Evolutionary conservation across 176 grass and related monocot species (phyloP), one percentile per base, ranked within the genome.

Genomic region (Juncus inflexus): DNA sequence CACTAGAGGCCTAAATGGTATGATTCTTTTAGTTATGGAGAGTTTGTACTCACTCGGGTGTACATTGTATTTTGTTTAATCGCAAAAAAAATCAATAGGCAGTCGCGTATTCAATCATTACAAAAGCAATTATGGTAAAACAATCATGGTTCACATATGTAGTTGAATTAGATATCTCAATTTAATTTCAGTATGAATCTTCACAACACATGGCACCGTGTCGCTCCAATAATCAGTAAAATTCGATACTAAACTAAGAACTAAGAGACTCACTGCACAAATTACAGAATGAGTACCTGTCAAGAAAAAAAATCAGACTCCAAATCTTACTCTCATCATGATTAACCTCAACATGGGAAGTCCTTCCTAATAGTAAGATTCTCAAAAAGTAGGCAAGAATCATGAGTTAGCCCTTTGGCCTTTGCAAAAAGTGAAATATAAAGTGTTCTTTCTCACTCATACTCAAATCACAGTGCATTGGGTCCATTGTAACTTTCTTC

Each of bases 361-460:
- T 71, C 68, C 73, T 64, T 57, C 43, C 59, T 65, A 64, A 75
- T 59, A 75, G 72, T 65, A 65, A 75, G 72, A 75, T 75, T 75
- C 72, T 52, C 72, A 56, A 43, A 65, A 65, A 64, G 59, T 76
- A 63, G 65, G 43, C 60, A 53, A 15, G 63, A 76, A 65, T 62
- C 68, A 71, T 71, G 68, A 35, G 16, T 60, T 11, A 60, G 9
- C 54, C 52, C 68, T 71, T 71, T 71, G 68, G 53, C 68, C 68
- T 71, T 71, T 71, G 68, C 68, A 71, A 71, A 28, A 60, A 71
- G 68, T 71, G 53, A 71, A 35, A 60, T 59, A 52, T 9, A 71
- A 60, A 71, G 54, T 12, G 42, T 52, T 65, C 16, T 62, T 28
- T 28, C 47, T 56, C 62, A 77, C 64, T 77, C 74, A 77, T 77